phyloP scores from a whole-genome alignment of 371 early-diverging fungal species.

The Haplosporangium sp. region DNA sequence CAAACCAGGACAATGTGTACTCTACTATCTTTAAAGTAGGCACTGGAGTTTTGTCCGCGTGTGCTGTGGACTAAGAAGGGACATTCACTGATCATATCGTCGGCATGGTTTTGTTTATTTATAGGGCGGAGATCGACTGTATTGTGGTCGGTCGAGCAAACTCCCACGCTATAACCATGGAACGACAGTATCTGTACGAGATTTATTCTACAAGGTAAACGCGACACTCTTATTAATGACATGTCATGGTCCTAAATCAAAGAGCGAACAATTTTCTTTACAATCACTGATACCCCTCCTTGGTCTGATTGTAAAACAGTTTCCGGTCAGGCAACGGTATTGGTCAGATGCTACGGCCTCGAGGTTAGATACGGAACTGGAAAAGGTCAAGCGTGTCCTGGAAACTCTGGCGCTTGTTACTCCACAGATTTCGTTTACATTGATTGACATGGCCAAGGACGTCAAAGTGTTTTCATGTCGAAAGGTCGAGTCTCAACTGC shows the following conservation, averaged over 20 bases:
- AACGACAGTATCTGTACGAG: conserved; percentile 68
- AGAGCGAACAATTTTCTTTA: too few relatives aligned
- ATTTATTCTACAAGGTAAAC: conserved; percentile 77
- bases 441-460: conserved; percentile 59
- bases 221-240: not conserved
- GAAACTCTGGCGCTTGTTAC: conserved; percentile 61
- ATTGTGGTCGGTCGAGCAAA: conserved; percentile 53
- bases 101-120: not conserved
- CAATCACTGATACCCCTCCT: conserved; percentile 3
- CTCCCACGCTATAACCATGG: conserved; percentile 61
- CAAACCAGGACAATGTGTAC: conserved; percentile 51
- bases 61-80: too few relatives aligned
- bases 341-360: conserved; percentile 35
- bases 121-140: conserved; percentile 62
- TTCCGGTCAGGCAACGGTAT: conserved; percentile 26
- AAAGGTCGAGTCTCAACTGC: conserved; percentile 55
- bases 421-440: conserved; percentile 59
- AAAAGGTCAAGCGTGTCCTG: conserved; percentile 63
- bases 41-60: not conserved
- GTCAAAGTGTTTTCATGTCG: conserved; percentile 57
- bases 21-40: conserved; percentile 60
- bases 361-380: conserved; percentile 50
- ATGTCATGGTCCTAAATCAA: not conserved
- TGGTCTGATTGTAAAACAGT: conserved; percentile 1
- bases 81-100: not conserved